Conservation (phyloP, 1,284 basidiomycete genomes). For the Amylostereum areolatum region DNA sequence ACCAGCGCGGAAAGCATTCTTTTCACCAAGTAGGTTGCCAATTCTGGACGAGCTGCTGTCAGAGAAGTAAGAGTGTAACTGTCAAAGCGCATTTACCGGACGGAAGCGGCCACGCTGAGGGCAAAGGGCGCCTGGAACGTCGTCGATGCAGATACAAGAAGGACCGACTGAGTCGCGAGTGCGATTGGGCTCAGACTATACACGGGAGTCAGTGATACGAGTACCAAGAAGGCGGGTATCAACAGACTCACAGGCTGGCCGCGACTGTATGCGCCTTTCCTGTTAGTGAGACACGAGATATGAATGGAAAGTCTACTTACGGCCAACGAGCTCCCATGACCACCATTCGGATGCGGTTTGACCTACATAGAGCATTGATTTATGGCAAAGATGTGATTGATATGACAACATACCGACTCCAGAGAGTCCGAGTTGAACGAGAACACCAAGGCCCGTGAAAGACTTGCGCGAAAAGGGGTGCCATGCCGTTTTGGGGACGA, state of each 20-base stretch:
- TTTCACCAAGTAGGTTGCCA: constrained; percentile 78
- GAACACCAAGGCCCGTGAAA: constrained; percentile 68
- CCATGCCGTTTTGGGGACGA: constrained; percentile 80
- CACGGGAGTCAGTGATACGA: too few species aligned
- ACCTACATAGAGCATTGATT: constrained; percentile 16
- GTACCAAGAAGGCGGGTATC: not conserved
- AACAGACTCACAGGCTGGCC: constrained; percentile 47
- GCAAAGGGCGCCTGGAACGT: constrained; percentile 86
- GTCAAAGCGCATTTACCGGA: constrained; percentile 48
- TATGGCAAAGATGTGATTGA: not conserved
- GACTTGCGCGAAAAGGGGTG: constrained; percentile 65
- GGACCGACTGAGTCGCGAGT: constrained; percentile 68
- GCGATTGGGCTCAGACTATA: constrained; percentile 53
- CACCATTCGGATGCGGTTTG: constrained; percentile 83
- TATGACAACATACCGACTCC: constrained; percentile 50
- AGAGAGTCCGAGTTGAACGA: constrained; percentile 71
- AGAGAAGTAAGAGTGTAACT: not conserved
- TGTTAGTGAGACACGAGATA: too few species aligned
- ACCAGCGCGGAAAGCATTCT: constrained; percentile 59
- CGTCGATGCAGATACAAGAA: constrained; percentile 68
- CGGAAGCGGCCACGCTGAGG: constrained; percentile 75
- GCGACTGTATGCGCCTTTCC: too few species aligned
- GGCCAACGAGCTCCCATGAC: constrained; percentile 78
- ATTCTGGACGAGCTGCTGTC: constrained; percentile 37
- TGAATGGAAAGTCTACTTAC: too few species aligned